phyloP scores from a whole-genome alignment of 2,329 filamentous ascomycete genomes.

The Cordyceps militaris region DNA sequence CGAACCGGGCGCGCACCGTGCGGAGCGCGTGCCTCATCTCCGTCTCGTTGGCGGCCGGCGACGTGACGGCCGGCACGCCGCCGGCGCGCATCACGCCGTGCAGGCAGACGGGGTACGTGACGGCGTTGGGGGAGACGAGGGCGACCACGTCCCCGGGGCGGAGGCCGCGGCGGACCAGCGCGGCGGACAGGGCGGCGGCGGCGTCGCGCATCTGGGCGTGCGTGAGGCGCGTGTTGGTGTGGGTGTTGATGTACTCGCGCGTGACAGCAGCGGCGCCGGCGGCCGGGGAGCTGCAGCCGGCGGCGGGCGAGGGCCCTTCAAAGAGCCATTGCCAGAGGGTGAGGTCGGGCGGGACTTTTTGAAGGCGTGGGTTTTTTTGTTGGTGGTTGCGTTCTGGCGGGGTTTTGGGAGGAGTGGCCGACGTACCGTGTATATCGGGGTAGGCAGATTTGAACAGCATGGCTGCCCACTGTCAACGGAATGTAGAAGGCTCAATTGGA shows the following conservation, averaged over 20 bases:
- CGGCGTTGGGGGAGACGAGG: constrained; percentile 3
- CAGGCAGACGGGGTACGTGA: constrained; percentile 1
- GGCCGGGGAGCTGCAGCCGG: background rate
- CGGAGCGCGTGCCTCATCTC: constrained; percentile 9
- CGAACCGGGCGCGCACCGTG: background rate
- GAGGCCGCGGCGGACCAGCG: background rate
- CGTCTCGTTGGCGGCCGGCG: background rate
- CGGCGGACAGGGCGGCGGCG: background rate
- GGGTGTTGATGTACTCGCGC: constrained; percentile 4
- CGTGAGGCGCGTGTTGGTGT: background rate
- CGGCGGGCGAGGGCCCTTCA: background rate
- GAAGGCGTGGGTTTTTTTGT: background rate
- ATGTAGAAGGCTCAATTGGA: background rate
- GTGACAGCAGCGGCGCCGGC: background rate
- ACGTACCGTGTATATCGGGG: constrained; percentile 9
- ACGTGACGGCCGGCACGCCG: constrained; percentile 4
- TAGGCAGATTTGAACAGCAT: constrained; percentile 12
- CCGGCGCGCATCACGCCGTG: constrained; percentile 10
- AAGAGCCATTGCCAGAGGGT: constrained; percentile 12
- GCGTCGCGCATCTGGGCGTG: constrained; percentile 4
- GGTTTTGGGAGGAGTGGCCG: background rate
- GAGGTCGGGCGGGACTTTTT: constrained; percentile 1
- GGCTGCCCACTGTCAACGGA: too few relatives aligned
- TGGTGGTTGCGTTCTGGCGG: background rate
- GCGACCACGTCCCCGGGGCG: background rate